Base-by-base conservation (phyloP, 768 basidiomycete genomes). In the Gloeostereum incarnatum region DNA sequence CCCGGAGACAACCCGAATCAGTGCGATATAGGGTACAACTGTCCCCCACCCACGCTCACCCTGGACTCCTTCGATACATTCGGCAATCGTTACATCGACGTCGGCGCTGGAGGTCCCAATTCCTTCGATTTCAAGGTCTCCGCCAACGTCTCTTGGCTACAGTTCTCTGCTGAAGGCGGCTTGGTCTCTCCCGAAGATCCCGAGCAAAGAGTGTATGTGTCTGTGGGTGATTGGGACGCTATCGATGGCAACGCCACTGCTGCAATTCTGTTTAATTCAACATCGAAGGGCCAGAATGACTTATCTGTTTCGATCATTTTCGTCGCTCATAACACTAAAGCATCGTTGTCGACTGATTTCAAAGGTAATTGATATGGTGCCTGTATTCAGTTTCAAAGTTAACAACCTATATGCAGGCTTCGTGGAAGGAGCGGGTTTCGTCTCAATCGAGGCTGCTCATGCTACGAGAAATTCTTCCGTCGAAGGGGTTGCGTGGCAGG, bases 371-470 rank as follows among this genome's bases (percentile, higher is more conserved):
- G n/a, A 2, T 6, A 5, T 34, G 6, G 17, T 35, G 14, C 19
- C 7, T 9, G 20, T n/a, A 26, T 13, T 39, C 17, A 30, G 19
- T 13, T 10, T 11, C 17, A 16, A 5, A 31, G 17, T 34, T 4
- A 13, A 16, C 24, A 32, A 19, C 33, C 11, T 18, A 19, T 30
- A 21, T 20, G 31, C 32, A 70, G 76, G 78, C 3, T 77, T 80
- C 45, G 69, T 84, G 18, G 78, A 83, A 45, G 74, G 69, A 16
- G 66, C 73, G 31, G 78, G 79, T 9, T 72, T 67, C 14, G 62
- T 84, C 27, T 73, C 75, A 1, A 78, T 82, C 20, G 79, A 85
- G 48, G 81, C 79, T 25, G 73, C 66, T 2, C 80, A 83, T 51
- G 61, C 69, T 0, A 57, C 66, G 2, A 61, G 69, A 5, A 72